A percentile compares a stretch with the other conserved stretches of the same genome.
These are phyloP conservation scores for Phytophthora rubi DNA, from an alignment of 352 stramenopile species.

Conservation along the genomic window DNA sequence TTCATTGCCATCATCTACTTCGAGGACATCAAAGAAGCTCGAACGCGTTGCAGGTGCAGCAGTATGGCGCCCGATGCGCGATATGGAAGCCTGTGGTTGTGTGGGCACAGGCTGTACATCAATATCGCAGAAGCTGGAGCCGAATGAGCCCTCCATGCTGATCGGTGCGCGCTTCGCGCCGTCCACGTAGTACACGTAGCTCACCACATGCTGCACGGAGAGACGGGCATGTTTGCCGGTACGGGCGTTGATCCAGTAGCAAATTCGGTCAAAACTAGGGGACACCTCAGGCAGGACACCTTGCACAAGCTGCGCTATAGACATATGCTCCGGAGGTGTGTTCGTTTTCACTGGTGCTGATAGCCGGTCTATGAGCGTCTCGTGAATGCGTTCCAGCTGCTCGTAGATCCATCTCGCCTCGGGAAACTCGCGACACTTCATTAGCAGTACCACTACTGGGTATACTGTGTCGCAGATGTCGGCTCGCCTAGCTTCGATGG, in stretches of 20 bases:
- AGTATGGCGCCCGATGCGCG: too few relatives aligned
- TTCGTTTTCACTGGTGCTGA: background rate
- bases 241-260: background rate
- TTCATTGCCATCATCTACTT: too few relatives aligned
- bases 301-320: background rate
- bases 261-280: background rate
- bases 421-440: background rate
- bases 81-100: too few relatives aligned
- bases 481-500: background rate
- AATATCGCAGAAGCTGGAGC: too few relatives aligned
- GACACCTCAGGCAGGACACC: background rate
- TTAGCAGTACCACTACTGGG: background rate
- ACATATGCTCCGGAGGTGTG: background rate
- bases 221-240: background rate
- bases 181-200: background rate
- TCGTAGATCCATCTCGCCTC: background rate
- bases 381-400: background rate
- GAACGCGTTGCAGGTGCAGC: too few relatives aligned
- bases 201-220: background rate
- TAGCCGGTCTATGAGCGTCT: background rate
- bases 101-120: too few relatives aligned
- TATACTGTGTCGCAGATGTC: background rate
- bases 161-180: background rate
- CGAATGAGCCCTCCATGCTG: too few relatives aligned
- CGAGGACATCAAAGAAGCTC: too few relatives aligned